Percentiles rank a stretch among this genome's conserved stretches.
Evolutionary conservation across 345 rosid species (phyloP).

Genomic region (Hibiscus mutabilis): DNA sequence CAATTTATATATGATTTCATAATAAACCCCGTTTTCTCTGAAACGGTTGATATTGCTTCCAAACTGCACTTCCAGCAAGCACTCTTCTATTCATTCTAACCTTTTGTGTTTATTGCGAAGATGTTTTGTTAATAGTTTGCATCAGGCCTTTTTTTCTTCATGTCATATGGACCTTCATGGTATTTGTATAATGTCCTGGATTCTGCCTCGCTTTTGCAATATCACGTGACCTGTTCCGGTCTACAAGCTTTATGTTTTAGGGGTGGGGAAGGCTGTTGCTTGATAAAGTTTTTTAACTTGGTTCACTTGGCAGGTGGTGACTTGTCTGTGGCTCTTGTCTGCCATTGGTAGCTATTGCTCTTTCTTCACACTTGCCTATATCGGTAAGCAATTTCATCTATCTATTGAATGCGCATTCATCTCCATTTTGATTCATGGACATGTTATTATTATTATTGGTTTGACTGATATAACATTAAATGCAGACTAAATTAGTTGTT

Average conservation of each 20-base stretch:
- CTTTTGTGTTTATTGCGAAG: background rate
- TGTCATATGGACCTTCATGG: background rate
- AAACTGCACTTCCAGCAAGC: background rate
- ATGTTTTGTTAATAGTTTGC: background rate
- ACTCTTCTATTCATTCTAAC: background rate
- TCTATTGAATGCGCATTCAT: conserved; percentile 3
- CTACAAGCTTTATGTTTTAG: background rate
- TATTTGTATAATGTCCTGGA: background rate
- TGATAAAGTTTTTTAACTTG: background rate
- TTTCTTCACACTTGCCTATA: conserved; percentile 77
- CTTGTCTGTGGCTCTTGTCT: conserved; percentile 83
- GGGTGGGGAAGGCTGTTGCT: background rate
- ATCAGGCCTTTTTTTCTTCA: background rate
- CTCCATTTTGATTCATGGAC: background rate
- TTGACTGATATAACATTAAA: background rate
- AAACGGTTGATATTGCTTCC: background rate
- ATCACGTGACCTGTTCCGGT: background rate
- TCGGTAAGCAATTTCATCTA: conserved; percentile 41
- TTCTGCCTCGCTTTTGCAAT: background rate
- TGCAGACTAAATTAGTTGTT: background rate
- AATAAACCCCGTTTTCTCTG: background rate
- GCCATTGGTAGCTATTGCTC: conserved; percentile 75
- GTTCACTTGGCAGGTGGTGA: conserved; percentile 60
- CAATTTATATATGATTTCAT: background rate
- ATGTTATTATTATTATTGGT: background rate